These are phyloP conservation scores for Cutaneotrichosporon sp. DNA, from an alignment of 1,284 basidiomycete genomes.

Conservation along the genomic window DNA sequence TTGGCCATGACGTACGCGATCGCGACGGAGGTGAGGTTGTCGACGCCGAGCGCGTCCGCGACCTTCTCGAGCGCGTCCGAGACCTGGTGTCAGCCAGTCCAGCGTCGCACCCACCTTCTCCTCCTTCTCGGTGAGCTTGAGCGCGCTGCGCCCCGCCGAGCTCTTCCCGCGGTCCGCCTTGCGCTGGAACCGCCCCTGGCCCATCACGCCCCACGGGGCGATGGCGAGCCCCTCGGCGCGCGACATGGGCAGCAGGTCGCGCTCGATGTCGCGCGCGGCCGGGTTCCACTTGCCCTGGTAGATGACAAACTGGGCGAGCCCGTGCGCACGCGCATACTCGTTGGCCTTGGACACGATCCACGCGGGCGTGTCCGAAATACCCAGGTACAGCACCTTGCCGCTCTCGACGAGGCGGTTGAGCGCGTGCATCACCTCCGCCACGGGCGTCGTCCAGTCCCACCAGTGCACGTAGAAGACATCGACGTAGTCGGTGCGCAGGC, in stretches of 20 bases:
- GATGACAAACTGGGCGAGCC: slow-evolving; percentile 61
- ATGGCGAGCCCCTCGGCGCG: slow-evolving; percentile 55
- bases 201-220: slow-evolving; percentile 55
- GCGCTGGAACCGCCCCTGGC: slow-evolving; percentile 53
- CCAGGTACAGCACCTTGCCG: slow-evolving; percentile 56
- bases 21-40: slow-evolving; percentile 34
- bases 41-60: slow-evolving; percentile 51
- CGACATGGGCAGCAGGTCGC: slow-evolving; percentile 66
- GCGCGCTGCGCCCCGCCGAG: slow-evolving; percentile 29
- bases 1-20: slow-evolving; percentile 19
- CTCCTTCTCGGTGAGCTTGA: slow-evolving; percentile 28
- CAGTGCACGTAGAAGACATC: slow-evolving; percentile 55
- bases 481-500: slow-evolving; percentile 55
- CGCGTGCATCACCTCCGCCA: slow-evolving; percentile 55
- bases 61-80: slow-evolving; percentile 44
- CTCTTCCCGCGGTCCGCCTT: slow-evolving; percentile 47
- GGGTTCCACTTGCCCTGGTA: slow-evolving; percentile 64
- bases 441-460: slow-evolving; percentile 54
- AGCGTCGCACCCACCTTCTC: slow-evolving; percentile 25
- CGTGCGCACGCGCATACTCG: slow-evolving; percentile 58
- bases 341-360: slow-evolving; percentile 63
- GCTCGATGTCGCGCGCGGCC: slow-evolving; percentile 58
- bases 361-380: slow-evolving; percentile 59
- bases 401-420: slow-evolving; percentile 51
- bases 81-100: not conserved